These are phyloP conservation scores for Aureobasidium sp. DNA, from an alignment of 2,329 filamentous ascomycete species.

Conservation along the genomic window DNA sequence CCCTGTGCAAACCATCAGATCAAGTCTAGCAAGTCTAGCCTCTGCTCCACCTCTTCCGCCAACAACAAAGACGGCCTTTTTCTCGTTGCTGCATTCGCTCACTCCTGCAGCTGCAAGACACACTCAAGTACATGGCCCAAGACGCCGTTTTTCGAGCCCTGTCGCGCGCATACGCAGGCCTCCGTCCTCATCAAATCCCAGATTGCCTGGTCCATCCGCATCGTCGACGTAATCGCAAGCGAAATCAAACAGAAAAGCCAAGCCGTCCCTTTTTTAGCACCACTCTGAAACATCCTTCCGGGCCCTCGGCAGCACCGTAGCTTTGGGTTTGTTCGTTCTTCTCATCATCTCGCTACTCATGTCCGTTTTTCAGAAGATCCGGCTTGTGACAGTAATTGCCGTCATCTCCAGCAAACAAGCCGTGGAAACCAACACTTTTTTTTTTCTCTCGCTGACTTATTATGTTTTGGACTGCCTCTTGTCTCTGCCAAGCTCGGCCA, in stretches of 20 bases:
- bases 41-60: not conserved
- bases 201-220: not conserved
- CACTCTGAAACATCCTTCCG: slow-evolving; percentile 2
- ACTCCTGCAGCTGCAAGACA: not conserved
- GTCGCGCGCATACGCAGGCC: not conserved
- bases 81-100: not conserved
- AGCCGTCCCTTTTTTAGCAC: slow-evolving; percentile 9
- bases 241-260: slow-evolving; percentile 11
- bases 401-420: not conserved
- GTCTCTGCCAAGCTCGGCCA: not conserved
- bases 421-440: not conserved
- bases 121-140: not conserved
- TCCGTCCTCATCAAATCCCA: not conserved
- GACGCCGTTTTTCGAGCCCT: not conserved
- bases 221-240: not conserved
- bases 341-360: not conserved
- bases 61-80: not conserved
- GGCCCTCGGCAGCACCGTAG: slow-evolving; percentile 4
- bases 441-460: not conserved
- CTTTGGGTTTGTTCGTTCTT: not conserved
- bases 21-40: slow-evolving; percentile 8
- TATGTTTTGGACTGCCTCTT: not conserved
- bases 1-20: slow-evolving; percentile 13
- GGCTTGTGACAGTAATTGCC: not conserved
- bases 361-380: not conserved